A percentile compares a stretch with the other conserved stretches of the same genome.
Evolutionary conservation across 306 rosid species (phyloP).

Genomic region (Quercus dentata): DNA sequence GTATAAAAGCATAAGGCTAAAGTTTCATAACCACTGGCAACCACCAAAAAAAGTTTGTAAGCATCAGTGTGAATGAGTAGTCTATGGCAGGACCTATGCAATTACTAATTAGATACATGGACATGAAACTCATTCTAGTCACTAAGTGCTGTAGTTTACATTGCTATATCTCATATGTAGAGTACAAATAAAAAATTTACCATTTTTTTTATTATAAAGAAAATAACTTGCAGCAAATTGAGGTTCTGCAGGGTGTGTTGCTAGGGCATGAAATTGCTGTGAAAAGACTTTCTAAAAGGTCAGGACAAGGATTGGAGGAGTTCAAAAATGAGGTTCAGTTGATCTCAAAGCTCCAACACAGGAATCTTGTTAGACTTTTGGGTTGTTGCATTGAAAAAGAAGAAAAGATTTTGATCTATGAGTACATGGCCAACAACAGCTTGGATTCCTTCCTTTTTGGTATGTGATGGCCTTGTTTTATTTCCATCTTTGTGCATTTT

Average conservation of each 20-base stretch:
- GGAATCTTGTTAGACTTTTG: slow-evolving; percentile 30
- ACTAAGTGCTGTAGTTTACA: too few species aligned
- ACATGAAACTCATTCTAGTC: too few species aligned
- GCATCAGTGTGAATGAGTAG: too few species aligned
- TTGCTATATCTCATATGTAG: not conserved
- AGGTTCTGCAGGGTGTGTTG: slow-evolving; percentile 15
- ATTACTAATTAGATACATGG: too few species aligned
- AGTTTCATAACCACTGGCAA: too few species aligned
- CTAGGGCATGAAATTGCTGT: slow-evolving; percentile 19
- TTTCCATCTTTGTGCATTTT: not conserved
- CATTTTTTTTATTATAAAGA: too few species aligned
- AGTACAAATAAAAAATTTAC: not conserved
- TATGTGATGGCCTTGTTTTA: not conserved
- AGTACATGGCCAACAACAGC: slow-evolving; percentile 33
- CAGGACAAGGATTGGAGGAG: slow-evolving; percentile 33
- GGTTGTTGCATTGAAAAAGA: slow-evolving; percentile 27
- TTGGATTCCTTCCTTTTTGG: slow-evolving; percentile 37
- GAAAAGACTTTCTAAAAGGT: slow-evolving; percentile 23
- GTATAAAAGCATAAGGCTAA: too few species aligned
- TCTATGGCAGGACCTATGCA: too few species aligned
- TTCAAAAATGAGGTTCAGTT: slow-evolving; percentile 28
- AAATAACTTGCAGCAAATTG: not conserved
- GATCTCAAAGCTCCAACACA: slow-evolving; percentile 31
- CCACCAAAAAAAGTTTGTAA: too few species aligned
- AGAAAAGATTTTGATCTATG: slow-evolving; percentile 27